Evolutionary conservation across 108 stramenopile species (phyloP).

Genomic region (Pelagomonas calceolata): DNA sequence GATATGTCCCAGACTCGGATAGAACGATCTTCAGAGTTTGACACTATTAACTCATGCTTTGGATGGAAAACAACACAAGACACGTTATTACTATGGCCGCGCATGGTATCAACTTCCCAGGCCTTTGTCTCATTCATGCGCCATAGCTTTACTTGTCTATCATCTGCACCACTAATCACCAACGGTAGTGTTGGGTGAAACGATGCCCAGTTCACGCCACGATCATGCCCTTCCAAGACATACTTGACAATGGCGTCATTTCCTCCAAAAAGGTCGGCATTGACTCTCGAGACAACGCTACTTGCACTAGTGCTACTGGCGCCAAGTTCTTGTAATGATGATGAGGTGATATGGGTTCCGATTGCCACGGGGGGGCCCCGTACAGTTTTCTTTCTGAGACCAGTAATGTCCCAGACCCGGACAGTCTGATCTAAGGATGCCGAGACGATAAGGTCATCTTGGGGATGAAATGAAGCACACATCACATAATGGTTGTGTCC

Average conservation of each 20-base stretch:
- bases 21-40: conserved; percentile 92
- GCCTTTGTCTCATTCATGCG: conserved; percentile 98
- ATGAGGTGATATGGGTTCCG: conserved; percentile 4
- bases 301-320: background rate
- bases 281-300: conserved; percentile 35
- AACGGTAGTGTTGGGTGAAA: conserved; percentile 97
- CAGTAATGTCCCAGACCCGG: conserved; percentile 96
- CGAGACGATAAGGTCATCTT: conserved; percentile 95
- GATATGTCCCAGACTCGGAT: conserved; percentile 97
- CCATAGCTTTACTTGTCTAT: conserved; percentile 98
- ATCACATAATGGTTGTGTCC: conserved; percentile 99
- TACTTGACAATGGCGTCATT: conserved; percentile 98
- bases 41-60: conserved; percentile 90
- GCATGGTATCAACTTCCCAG: conserved; percentile 98
- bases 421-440: conserved; percentile 98
- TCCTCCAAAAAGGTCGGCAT: conserved; percentile 95
- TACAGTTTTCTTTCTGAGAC: conserved; percentile 85
- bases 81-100: conserved; percentile 98
- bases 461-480: conserved; percentile 97
- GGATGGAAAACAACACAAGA: conserved; percentile 96
- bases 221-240: conserved; percentile 95
- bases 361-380: conserved; percentile 26
- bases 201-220: conserved; percentile 98
- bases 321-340: conserved; percentile 6
- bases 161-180: conserved; percentile 92